phyloP scores from a whole-genome alignment of 768 basidiomycete species.

The Hebeloma cylindrosporum region DNA sequence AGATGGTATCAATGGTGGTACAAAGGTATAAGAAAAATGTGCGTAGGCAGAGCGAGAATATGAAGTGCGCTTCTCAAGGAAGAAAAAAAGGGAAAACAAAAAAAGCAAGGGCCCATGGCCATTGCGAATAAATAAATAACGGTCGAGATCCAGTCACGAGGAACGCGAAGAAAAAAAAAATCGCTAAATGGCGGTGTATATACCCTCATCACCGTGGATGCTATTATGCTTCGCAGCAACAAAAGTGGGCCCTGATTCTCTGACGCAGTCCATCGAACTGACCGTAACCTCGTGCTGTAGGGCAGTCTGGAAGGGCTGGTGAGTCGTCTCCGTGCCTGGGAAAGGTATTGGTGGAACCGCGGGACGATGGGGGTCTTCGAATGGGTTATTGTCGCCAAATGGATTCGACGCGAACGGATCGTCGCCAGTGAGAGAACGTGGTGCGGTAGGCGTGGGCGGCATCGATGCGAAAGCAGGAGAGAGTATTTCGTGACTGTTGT shows the following conservation, averaged over 20 bases:
- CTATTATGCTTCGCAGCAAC: constrained; percentile 49
- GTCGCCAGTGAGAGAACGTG: constrained; percentile 37
- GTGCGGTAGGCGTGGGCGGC: constrained; percentile 11
- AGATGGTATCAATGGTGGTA: too few relatives aligned
- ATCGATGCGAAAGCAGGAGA: constrained; percentile 13
- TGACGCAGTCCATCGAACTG: constrained; percentile 66
- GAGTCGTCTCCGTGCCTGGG: constrained; percentile 46
- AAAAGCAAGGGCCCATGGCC: too few relatives aligned
- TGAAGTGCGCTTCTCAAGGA: too few relatives aligned
- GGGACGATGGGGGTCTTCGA: constrained; percentile 21
- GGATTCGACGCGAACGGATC: constrained; percentile 20
- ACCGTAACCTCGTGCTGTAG: constrained; percentile 62
- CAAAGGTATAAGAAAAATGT: too few relatives aligned
- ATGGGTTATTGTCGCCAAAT: constrained; percentile 24
- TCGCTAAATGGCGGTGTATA: too few relatives aligned
- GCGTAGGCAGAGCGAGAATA: too few relatives aligned
- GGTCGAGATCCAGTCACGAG: too few relatives aligned
- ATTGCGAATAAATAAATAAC: too few relatives aligned
- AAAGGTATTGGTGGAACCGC: constrained; percentile 24
- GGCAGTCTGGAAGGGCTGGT: constrained; percentile 55
- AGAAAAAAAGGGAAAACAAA: too few relatives aligned
- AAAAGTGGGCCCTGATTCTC: constrained; percentile 47
- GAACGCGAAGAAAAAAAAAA: too few relatives aligned
- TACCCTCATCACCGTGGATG: too few relatives aligned
- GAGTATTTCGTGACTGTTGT: constrained; percentile 6